These are phyloP conservation scores for Hypomontagnella submonticulosa DNA, from an alignment of 495 filamentous ascomycete species.

Conservation along the genomic window DNA sequence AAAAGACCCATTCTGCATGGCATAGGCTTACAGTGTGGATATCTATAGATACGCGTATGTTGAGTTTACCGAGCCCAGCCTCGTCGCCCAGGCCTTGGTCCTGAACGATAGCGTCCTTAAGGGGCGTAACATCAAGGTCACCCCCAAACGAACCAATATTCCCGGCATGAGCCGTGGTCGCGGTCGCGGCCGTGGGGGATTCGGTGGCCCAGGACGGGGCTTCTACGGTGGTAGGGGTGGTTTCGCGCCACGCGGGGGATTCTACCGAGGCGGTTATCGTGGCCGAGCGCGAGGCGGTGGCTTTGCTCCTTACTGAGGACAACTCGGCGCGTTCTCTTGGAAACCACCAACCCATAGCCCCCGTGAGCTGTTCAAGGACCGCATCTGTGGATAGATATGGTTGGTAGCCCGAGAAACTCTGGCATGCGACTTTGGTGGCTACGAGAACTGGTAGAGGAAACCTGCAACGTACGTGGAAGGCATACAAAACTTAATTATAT, in stretches of 20 bases:
- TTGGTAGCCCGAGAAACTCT: slow-evolving; percentile 29
- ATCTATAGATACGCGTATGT: slow-evolving; percentile 93
- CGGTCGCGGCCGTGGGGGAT: slow-evolving; percentile 75
- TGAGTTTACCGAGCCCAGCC: slow-evolving; percentile 94
- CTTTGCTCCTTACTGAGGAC: slow-evolving; percentile 34
- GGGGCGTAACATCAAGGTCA: slow-evolving; percentile 94
- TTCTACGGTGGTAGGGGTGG: slow-evolving; percentile 70
- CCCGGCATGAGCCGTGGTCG: slow-evolving; percentile 87
- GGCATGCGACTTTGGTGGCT: slow-evolving; percentile 20
- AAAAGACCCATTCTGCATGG: slow-evolving; percentile 18
- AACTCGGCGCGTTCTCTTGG: slow-evolving; percentile 10
- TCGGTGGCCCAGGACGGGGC: slow-evolving; percentile 60
- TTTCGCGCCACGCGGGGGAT: slow-evolving; percentile 74
- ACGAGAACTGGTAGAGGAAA: slow-evolving; percentile 25
- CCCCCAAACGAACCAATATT: slow-evolving; percentile 96
- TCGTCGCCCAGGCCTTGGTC: slow-evolving; percentile 92
- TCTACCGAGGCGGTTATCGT: slow-evolving; percentile 80
- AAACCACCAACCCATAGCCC: neutral
- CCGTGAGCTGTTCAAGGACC: slow-evolving; percentile 12
- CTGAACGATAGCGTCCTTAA: slow-evolving; percentile 97
- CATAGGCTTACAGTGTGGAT: slow-evolving; percentile 2
- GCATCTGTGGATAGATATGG: slow-evolving; percentile 24
- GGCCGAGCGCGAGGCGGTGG: slow-evolving; percentile 74
- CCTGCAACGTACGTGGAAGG: slow-evolving; percentile 31
- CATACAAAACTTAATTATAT: slow-evolving; percentile 34